Conservation (phyloP, 345 rosid species). For the Citrus australasica region DNA sequence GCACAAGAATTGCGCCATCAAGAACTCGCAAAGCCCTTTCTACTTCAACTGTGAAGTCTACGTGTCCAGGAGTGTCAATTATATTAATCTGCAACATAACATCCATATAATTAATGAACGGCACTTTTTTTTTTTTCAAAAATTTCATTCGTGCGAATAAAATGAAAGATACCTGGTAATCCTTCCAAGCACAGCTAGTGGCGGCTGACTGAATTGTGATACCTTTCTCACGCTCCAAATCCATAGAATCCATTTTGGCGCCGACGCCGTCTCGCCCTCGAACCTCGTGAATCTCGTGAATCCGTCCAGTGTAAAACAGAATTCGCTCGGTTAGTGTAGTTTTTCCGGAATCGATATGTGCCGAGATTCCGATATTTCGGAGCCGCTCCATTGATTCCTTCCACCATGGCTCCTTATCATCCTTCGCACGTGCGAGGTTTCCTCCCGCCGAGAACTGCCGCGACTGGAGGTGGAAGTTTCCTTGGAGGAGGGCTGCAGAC, state of each 20-base stretch:
- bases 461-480: conserved; percentile 48
- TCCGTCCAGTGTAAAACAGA: conserved; percentile 85
- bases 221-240: conserved; percentile 97
- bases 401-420: conserved; percentile 91
- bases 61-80: conserved; percentile 97
- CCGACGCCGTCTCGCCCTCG: conserved; percentile 97
- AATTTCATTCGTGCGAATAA: background rate
- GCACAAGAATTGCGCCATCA: conserved; percentile 92
- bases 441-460: conserved; percentile 69
- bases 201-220: conserved; percentile 99
- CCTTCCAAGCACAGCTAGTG: conserved; percentile 95
- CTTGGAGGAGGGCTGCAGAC: conserved; percentile 50
- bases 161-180: conserved; percentile 53
- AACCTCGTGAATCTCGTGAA: conserved; percentile 98
- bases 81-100: conserved; percentile 64
- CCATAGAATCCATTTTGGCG: conserved; percentile 99
- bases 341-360: conserved; percentile 98
- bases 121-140: background rate
- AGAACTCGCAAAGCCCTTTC: conserved; percentile 96
- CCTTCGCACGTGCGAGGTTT: conserved; percentile 71
- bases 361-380: conserved; percentile 96
- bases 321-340: conserved; percentile 93
- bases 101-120: background rate
- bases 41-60: conserved; percentile 97
- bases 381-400: conserved; percentile 85